Evolutionary conservation across 371 early-diverging fungal species (phyloP).

Genomic region (Mortierella sp.): DNA sequence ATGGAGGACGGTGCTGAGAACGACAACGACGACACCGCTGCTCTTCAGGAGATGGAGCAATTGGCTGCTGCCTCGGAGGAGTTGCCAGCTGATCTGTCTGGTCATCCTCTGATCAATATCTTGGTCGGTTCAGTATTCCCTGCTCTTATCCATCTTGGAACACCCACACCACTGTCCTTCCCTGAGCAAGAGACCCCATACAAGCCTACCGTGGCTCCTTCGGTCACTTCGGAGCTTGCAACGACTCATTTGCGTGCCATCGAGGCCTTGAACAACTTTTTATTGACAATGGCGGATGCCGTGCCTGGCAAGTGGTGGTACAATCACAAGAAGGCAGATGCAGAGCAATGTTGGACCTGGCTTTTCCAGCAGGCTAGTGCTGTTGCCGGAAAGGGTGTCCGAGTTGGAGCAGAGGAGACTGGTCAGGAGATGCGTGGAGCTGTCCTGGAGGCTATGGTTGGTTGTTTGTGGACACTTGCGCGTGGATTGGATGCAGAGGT

Average conservation of each 20-base stretch:
- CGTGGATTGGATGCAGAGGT: conserved; percentile 72
- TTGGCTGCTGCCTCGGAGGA: conserved; percentile 34
- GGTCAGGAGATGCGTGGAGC: conserved; percentile 56
- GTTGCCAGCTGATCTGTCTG: conserved; percentile 45
- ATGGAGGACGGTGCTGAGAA: conserved; percentile 62
- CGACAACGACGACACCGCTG: conserved; percentile 59
- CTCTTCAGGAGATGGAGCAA: conserved; percentile 41
- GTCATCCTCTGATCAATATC: conserved; percentile 58
- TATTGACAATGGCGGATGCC: conserved; percentile 73
- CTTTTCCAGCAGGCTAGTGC: conserved; percentile 64
- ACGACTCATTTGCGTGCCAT: conserved; percentile 76
- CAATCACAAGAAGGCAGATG: conserved; percentile 61
- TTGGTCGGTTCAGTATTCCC: conserved; percentile 62
- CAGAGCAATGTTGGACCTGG: conserved; percentile 71
- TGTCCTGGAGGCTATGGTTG: conserved; percentile 73
- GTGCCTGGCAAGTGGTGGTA: conserved; percentile 76
- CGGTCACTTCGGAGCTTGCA: conserved; percentile 60
- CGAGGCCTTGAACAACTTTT: conserved; percentile 81
- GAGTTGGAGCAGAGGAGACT: conserved; percentile 54
- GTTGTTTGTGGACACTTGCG: conserved; percentile 79
- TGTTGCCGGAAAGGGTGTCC: conserved; percentile 56
- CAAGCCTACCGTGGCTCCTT: conserved; percentile 48
- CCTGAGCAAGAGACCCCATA: conserved; percentile 52
- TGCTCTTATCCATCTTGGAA: conserved; percentile 61
- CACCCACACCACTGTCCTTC: conserved; percentile 65